A percentile compares a stretch with the other conserved stretches of the same genome.
Evolutionary conservation across 352 stramenopile species (phyloP).

Genomic region (Phytophthora rubi): DNA sequence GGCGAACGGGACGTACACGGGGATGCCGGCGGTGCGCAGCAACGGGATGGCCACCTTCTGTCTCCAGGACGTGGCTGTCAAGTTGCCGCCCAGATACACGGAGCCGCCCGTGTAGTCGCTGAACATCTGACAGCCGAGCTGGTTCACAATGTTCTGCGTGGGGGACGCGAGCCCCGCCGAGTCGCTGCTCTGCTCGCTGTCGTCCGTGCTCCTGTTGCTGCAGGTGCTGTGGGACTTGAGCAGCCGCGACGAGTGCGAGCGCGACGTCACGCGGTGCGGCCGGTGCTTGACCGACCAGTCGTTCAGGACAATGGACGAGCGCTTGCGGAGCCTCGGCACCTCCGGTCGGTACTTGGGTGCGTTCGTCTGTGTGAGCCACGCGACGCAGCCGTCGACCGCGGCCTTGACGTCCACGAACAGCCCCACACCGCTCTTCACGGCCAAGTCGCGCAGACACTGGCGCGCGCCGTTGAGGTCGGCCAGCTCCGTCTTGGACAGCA

Average conservation of each 20-base stretch:
- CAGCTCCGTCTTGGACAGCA: conserved; percentile 63
- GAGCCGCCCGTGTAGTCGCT: conserved; percentile 54
- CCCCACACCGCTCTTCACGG: conserved; percentile 48
- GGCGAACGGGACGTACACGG: conserved; percentile 77
- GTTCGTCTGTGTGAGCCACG: conserved; percentile 59
- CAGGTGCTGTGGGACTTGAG: conserved; percentile 48
- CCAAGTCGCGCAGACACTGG: conserved; percentile 78
- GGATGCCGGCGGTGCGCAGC: conserved; percentile 71
- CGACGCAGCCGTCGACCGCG: conserved; percentile 57
- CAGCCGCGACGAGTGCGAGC: conserved; percentile 67
- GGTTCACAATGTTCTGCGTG: conserved; percentile 46
- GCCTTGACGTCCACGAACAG: conserved; percentile 59
- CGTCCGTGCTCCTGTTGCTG: conserved; percentile 42
- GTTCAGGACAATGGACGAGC: conserved; percentile 80
- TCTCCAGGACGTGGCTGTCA: conserved; percentile 75
- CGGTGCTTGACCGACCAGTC: conserved; percentile 65
- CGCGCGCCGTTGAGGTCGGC: conserved; percentile 85
- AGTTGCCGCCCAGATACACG: conserved; percentile 81
- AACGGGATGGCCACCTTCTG: conserved; percentile 76
- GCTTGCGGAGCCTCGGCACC: conserved; percentile 67
- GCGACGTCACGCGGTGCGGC: conserved; percentile 55
- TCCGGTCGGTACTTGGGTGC: conserved; percentile 48
- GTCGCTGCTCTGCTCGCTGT: conserved; percentile 34
- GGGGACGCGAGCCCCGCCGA: conserved; percentile 15
- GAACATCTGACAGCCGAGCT: conserved; percentile 53